A percentile compares a stretch with the other conserved stretches of the same genome.
These are phyloP conservation scores for Rhizophora apiculata DNA, from an alignment of 345 rosid species.

Conservation along the genomic window DNA sequence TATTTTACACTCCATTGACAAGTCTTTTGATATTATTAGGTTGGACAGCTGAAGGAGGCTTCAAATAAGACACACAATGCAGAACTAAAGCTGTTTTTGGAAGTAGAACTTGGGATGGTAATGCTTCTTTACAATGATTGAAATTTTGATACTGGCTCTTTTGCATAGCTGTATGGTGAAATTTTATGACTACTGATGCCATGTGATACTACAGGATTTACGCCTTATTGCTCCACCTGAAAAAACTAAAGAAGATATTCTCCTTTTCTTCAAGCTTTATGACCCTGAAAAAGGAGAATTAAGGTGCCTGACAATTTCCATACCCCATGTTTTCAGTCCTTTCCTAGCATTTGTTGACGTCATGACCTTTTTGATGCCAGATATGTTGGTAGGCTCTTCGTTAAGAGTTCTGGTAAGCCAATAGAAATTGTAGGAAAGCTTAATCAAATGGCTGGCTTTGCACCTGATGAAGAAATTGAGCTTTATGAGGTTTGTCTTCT, in stretches of 20 bases:
- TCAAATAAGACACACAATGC: slow-evolving; percentile 74
- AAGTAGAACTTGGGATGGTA: slow-evolving; percentile 81
- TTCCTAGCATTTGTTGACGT: slow-evolving; percentile 13
- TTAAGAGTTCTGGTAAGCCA: slow-evolving; percentile 76
- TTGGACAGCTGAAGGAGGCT: slow-evolving; percentile 84
- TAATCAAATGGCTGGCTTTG: slow-evolving; percentile 88
- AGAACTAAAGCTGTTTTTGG: slow-evolving; percentile 84
- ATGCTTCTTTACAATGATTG: slow-evolving; percentile 13
- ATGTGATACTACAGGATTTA: slow-evolving; percentile 53
- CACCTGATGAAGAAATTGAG: slow-evolving; percentile 81
- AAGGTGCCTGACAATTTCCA: slow-evolving; percentile 44
- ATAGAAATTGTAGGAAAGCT: slow-evolving; percentile 65
- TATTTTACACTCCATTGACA: not conserved
- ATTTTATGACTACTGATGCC: not conserved
- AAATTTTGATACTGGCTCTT: not conserved
- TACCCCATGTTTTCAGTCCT: not conserved
- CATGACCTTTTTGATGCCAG: slow-evolving; percentile 39
- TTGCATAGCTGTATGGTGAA: not conserved
- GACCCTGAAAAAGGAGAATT: slow-evolving; percentile 73
- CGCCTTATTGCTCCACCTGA: slow-evolving; percentile 57
- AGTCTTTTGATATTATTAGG: slow-evolving; percentile 42
- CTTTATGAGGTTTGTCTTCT: slow-evolving; percentile 70
- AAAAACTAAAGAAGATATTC: slow-evolving; percentile 69
- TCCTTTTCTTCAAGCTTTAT: slow-evolving; percentile 90
- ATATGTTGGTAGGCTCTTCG: slow-evolving; percentile 78